Evolutionary conservation across 106 monocot species (phyloP).

Genomic region (Chionographis japonica): DNA sequence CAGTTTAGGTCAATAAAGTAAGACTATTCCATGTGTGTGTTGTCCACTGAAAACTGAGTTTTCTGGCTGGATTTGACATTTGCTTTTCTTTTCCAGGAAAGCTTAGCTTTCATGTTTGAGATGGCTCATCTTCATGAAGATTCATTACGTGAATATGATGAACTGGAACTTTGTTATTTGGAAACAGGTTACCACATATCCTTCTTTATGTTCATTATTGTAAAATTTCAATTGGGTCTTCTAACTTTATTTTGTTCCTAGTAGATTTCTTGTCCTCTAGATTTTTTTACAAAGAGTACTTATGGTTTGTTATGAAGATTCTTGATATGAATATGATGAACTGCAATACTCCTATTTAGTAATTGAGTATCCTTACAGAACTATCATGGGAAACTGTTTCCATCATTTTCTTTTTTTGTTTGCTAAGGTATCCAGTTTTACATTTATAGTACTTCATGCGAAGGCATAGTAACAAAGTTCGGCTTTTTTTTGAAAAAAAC

Average conservation of each 20-base stretch:
- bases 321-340: neutral
- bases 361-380: no score
- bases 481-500: no score
- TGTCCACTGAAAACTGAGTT: neutral
- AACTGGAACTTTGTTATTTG: constrained; percentile 92
- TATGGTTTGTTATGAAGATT: neutral
- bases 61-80: neutral
- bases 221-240: neutral
- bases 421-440: neutral
- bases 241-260: neutral
- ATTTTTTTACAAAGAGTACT: neutral
- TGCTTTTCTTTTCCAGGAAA: constrained; percentile 57
- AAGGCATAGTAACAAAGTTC: no score
- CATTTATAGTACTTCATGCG: no score
- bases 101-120: constrained; percentile 99
- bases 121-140: constrained; percentile 97
- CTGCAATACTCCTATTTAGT: no score
- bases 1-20: neutral
- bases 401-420: no score
- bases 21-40: constrained; percentile 1
- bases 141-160: constrained; percentile 95
- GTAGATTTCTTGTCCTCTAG: no score
- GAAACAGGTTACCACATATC: constrained; percentile 69
- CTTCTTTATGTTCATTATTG: neutral
- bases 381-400: no score